Evolutionary conservation across 1,284 basidiomycete species (phyloP).

Genomic region (Pseudozyma sp.): DNA sequence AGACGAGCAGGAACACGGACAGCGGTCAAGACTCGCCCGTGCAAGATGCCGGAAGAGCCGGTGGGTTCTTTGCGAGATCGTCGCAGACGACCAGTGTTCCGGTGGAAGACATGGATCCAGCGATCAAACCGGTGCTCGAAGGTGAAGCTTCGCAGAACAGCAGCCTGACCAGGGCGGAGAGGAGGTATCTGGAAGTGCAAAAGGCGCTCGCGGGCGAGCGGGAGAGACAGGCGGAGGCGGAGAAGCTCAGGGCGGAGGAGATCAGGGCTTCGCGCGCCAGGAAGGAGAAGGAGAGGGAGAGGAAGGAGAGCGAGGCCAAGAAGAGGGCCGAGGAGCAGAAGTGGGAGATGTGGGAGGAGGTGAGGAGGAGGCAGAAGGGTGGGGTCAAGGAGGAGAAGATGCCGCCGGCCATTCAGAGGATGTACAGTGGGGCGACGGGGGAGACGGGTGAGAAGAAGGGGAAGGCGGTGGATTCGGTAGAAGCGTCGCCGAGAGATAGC

Average conservation of each 20-base stretch:
- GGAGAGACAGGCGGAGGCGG: conserved; percentile 50
- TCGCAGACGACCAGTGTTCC: conserved; percentile 20
- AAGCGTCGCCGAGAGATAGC: conserved; percentile 4
- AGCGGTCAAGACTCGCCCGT: conserved; percentile 23
- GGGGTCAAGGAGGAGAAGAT: conserved; percentile 1
- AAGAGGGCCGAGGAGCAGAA: conserved; percentile 47
- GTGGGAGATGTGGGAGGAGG: conserved; percentile 60
- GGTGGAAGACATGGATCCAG: conserved; percentile 29
- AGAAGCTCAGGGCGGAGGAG: conserved; percentile 31
- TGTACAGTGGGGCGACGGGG: conserved; percentile 30
- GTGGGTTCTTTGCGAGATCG: conserved; percentile 7
- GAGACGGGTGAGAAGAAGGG: conserved; percentile 1
- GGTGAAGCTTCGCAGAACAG: conserved; percentile 22
- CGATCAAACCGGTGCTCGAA: conserved; percentile 33
- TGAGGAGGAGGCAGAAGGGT: conserved; percentile 46
- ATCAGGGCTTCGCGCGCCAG: conserved; percentile 15
- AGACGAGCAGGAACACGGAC: conserved; percentile 23
- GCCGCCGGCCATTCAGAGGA: conserved; percentile 39
- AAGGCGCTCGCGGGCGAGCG: conserved; percentile 45
- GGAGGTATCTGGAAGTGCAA: conserved; percentile 52
- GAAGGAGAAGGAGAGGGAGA: conserved; percentile 46
- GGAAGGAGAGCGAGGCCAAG: conserved; percentile 46
- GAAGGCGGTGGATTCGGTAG: not conserved
- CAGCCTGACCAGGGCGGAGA: conserved; percentile 37
- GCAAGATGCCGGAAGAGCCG: conserved; percentile 1